A percentile compares a stretch with the other conserved stretches of the same genome.
Evolutionary conservation across 1,284 basidiomycete species (phyloP).

Genomic region (Malassezia japonica): DNA sequence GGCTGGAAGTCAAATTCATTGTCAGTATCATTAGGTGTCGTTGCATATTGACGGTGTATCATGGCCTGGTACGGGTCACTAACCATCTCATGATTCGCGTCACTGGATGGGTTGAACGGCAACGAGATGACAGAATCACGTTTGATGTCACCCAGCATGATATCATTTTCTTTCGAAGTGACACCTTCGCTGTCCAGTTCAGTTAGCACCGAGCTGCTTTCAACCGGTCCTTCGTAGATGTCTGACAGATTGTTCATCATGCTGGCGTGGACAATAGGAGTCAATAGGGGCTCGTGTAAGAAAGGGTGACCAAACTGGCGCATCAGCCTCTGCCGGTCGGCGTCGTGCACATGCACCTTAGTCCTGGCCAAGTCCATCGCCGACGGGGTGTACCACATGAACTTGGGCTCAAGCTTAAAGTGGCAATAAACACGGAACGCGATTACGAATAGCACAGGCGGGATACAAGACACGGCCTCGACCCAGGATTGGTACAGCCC

Average conservation of each 20-base stretch:
- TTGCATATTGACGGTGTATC: too few species aligned
- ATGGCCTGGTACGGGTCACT: too few species aligned
- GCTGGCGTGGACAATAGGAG: slow-evolving; percentile 41
- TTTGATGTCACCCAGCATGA: too few species aligned
- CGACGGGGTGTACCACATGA: slow-evolving; percentile 44
- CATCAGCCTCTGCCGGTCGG: slow-evolving; percentile 35
- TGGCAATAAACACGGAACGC: slow-evolving; percentile 41
- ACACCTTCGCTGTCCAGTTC: too few species aligned
- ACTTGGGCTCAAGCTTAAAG: slow-evolving; percentile 31
- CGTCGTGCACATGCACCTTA: slow-evolving; percentile 32
- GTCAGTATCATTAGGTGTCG: too few species aligned
- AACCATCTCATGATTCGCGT: too few species aligned
- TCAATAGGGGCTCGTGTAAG: slow-evolving; percentile 37
- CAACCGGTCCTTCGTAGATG: slow-evolving; percentile 34
- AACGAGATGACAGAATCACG: too few species aligned
- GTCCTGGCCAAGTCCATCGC: slow-evolving; percentile 30
- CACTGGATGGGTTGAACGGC: too few species aligned
- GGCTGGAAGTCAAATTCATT: too few species aligned
- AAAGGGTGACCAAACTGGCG: slow-evolving; percentile 46
- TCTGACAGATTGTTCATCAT: slow-evolving; percentile 33
- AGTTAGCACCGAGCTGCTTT: not conserved
- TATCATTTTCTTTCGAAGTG: too few species aligned
- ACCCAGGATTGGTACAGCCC: slow-evolving; percentile 28
- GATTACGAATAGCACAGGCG: slow-evolving; percentile 37
- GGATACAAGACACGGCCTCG: slow-evolving; percentile 33